Conservation (phyloP, 1,284 basidiomycete species). For the Papiliotrema flavescens region DNA sequence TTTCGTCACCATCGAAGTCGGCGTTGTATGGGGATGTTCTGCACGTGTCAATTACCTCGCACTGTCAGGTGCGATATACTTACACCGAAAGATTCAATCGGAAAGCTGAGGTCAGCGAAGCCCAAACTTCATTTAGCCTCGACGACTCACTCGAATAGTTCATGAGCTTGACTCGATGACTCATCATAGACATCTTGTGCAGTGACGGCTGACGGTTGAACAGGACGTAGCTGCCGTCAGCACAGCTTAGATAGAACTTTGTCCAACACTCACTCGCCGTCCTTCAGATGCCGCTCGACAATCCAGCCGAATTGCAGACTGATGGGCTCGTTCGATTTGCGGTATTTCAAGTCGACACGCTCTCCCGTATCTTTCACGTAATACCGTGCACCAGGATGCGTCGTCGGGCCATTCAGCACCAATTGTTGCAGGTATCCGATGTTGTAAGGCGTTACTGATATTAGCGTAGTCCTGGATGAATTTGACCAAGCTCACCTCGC, state of each 20-base stretch:
- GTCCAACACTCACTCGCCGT: slow-evolving; percentile 78
- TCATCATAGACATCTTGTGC: slow-evolving; percentile 99
- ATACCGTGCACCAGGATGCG: slow-evolving; percentile 95
- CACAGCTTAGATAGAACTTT: neutral
- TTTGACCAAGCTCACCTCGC: slow-evolving; percentile 60
- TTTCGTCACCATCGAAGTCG: slow-evolving; percentile 99
- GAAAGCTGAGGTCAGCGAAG: slow-evolving; percentile 66
- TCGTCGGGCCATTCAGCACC: slow-evolving; percentile 92
- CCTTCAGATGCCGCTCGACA: slow-evolving; percentile 94
- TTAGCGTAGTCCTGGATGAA: neutral
- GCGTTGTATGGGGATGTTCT: slow-evolving; percentile 64
- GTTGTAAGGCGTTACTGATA: slow-evolving; percentile 91
- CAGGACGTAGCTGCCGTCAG: slow-evolving; percentile 67
- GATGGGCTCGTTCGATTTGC: slow-evolving; percentile 95
- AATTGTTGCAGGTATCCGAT: slow-evolving; percentile 91
- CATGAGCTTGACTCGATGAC: slow-evolving; percentile 96
- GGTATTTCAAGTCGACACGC: slow-evolving; percentile 94
- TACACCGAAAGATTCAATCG: slow-evolving; percentile 95
- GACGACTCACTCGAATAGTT: slow-evolving; percentile 84
- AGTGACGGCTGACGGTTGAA: slow-evolving; percentile 98
- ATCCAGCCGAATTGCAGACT: slow-evolving; percentile 95
- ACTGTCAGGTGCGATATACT: slow-evolving; percentile 44
- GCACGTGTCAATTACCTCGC: slow-evolving; percentile 5
- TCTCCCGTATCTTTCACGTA: slow-evolving; percentile 98
- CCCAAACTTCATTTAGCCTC: neutral